Evolutionary conservation across 768 basidiomycete species (phyloP).

Genomic region (Trametes sanguinea): DNA sequence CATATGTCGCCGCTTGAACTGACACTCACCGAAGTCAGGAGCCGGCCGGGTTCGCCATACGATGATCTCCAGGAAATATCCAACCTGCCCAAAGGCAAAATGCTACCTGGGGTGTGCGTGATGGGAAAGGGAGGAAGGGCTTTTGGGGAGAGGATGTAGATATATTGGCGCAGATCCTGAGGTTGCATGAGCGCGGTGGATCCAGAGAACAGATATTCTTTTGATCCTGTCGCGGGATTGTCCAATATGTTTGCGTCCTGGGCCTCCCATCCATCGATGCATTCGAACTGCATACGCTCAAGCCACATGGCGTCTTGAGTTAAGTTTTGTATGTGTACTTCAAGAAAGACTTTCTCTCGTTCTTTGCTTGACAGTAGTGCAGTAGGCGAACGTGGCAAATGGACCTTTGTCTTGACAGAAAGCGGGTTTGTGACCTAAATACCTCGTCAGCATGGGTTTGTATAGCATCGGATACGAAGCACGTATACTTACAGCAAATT

Average conservation of each 20-base stretch:
- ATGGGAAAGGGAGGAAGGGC: slow-evolving; percentile 46
- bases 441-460: background rate
- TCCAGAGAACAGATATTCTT: slow-evolving; percentile 48
- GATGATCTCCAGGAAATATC: slow-evolving; percentile 89
- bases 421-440: slow-evolving; percentile 88
- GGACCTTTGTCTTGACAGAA: slow-evolving; percentile 94
- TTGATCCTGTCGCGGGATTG: slow-evolving; percentile 11
- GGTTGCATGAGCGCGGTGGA: slow-evolving; percentile 76
- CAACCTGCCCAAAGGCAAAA: slow-evolving; percentile 80
- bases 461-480: background rate
- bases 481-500: slow-evolving; percentile 70
- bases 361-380: slow-evolving; percentile 63
- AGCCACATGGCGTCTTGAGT: slow-evolving; percentile 77
- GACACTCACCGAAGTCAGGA: slow-evolving; percentile 71
- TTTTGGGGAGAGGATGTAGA: slow-evolving; percentile 75
- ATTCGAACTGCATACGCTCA: slow-evolving; percentile 79
- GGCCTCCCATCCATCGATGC: slow-evolving; percentile 64
- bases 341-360: slow-evolving; percentile 85
- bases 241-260: slow-evolving; percentile 53
- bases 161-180: slow-evolving; percentile 83
- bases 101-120: slow-evolving; percentile 61
- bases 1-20: background rate
- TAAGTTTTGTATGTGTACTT: slow-evolving; percentile 90
- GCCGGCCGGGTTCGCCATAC: slow-evolving; percentile 82
- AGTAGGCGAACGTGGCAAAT: slow-evolving; percentile 71